Base-by-base conservation (phyloP, 2,329 filamentous ascomycete species). In the Ophiostoma perfectum region DNA sequence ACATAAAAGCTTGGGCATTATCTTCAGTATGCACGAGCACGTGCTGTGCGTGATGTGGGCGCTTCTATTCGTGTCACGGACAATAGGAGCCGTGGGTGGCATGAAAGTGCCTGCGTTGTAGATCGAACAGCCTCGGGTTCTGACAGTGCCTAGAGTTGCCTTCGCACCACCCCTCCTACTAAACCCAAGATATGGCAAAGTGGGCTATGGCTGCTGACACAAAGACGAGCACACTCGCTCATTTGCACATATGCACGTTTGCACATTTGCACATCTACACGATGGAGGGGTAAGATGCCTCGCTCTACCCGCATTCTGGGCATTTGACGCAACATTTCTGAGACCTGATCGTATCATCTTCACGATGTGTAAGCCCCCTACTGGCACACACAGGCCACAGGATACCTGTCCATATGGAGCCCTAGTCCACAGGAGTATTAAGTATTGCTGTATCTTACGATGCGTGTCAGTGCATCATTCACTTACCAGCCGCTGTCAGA, bases 1-100 rank as follows among this genome's bases (percentile, higher is more conserved):
- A 62, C 49, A 67, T 52, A 63, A 63, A 60, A 60, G 52, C 38
- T 60, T 60, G 55, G 27, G 14, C 55, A 14, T 36, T n/a, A 47
- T 47, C 2, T 47, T 12, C n/a, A 47, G 14, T 16, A 27, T 27
- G 27, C 27, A 27, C 27, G 27, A 27, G 27, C 27, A 27, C 27
- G 27, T 27, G 27, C 27, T 52, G 49, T 55, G 49, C 49, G n/a
- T 27, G 49, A 27, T n/a, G 18, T 18, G 49, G n/a, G 49, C 47
- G 27, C 27, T 27, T 27, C 27, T 27, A 27, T 27, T 27, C 27
- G 27, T 27, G 2, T 27, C 27, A 27, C 27, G 27, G 27, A 27
- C 27, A 1, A 1, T 27, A 2, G 27, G 27, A 27, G 27, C 27
- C 2, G 27, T 27, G 27, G 27, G 27, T 27, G 27, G 27, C 27